Evolutionary conservation across 305 asterid genomes (phyloP), one percentile per base, ranked within the genome.

Genomic region (Fraxinus floribunda): DNA sequence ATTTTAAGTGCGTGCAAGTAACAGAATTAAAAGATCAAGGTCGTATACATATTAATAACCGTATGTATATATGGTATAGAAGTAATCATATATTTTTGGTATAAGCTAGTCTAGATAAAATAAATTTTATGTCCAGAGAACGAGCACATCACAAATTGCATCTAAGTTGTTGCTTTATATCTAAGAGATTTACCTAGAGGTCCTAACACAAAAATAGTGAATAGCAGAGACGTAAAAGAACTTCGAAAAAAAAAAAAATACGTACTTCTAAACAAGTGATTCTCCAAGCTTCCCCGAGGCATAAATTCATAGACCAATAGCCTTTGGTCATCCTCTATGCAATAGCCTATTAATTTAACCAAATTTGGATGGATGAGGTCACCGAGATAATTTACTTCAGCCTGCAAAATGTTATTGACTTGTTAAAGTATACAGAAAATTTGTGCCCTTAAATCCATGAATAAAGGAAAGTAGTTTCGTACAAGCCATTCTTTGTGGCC

Each of bases 401-500:
- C 29, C 29, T 26, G 29, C 29, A 26, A 26, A 26, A 26, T 26
- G 29, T 26, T 26, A 26, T 26, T 26, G 29, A 26, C 29, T 26
- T 26, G 29, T 26, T 26, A 26, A 24, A 26, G 29, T 26, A 26
- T 26, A 26, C 29, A 26, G 29, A 26, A 26, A 55, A 34, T 22
- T 7, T 2, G 38, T 52, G 29, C 62, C 22, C 24, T 20, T 6
- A 38, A 64, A 87, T 70, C 76, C 76, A 76, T 57, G 20, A 81
- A 77, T 26, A 75, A 79, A 62, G 2, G 26, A 75, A 60, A 20
- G 15, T 22, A 29, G 79, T 70, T 35, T 22, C 91, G 0, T 90
- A 93, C 98, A 26, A 92, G 90, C 98, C 98, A 95, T 88, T 95
- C 98, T 86, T 86, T 92, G 80, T 95, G 98, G 83, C 98, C 98